Evolutionary conservation across 768 basidiomycete species (phyloP).

Genomic region (Tricholoma flavovirens): DNA sequence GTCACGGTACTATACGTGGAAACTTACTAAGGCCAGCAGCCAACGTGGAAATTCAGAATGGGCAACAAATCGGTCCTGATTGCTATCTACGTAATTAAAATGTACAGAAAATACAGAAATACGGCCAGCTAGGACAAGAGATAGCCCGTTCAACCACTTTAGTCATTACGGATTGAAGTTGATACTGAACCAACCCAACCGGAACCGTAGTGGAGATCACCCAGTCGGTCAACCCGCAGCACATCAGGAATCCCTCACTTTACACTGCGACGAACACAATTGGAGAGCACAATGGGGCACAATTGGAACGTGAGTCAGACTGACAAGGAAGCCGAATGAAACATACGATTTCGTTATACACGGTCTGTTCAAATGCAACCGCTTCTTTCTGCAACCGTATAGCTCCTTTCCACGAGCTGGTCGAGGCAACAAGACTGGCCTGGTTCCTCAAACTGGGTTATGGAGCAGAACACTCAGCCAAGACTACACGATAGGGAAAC

Average conservation of each 20-base stretch:
- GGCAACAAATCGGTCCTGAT: too few relatives aligned
- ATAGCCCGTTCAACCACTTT: background rate
- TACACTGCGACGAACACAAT: background rate
- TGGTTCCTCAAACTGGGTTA: background rate
- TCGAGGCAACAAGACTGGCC: background rate
- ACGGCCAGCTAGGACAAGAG: background rate
- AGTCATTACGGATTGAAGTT: too few relatives aligned
- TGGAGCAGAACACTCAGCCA: background rate
- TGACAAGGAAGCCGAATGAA: background rate
- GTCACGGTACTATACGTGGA: too few relatives aligned
- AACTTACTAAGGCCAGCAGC: too few relatives aligned
- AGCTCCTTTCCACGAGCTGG: background rate
- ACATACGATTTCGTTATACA: background rate
- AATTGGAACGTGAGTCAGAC: background rate
- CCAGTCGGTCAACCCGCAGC: too few relatives aligned
- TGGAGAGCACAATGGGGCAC: too few relatives aligned
- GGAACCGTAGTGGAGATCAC: too few relatives aligned
- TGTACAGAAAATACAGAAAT: background rate
- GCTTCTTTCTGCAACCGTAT: background rate
- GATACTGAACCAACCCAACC: too few relatives aligned
- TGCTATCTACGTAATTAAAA: too few relatives aligned
- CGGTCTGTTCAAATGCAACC: background rate
- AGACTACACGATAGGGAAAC: background rate
- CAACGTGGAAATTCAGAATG: too few relatives aligned
- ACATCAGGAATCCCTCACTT: background rate